Percentiles rank a stretch among this genome's conserved stretches.
phyloP scores from a whole-genome alignment of 2,329 filamentous ascomycete species.

The Sarocladiaceae sp. region DNA sequence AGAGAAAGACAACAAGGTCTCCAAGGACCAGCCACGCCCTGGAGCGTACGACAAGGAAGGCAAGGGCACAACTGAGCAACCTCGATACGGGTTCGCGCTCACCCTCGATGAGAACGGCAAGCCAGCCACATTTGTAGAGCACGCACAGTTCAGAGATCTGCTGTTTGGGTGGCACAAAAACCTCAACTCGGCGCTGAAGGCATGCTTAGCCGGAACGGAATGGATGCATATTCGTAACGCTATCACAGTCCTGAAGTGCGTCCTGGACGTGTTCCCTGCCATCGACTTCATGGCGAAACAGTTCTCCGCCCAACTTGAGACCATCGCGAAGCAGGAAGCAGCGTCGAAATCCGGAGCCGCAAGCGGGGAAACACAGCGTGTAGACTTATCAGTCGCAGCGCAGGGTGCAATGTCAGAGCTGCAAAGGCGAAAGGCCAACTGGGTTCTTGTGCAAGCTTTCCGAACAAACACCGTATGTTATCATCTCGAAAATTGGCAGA shows the following conservation, averaged over 20 bases:
- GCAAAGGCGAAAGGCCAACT: conserved; percentile 58
- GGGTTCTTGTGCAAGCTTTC: conserved; percentile 72
- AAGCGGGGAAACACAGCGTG: conserved; percentile 52
- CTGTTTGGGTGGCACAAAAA: conserved; percentile 88
- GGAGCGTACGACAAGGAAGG: conserved; percentile 83
- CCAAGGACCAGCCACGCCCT: conserved; percentile 46
- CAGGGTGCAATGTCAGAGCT: conserved; percentile 66
- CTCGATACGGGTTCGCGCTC: conserved; percentile 71
- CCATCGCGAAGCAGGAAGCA: conserved; percentile 57
- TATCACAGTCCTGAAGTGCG: conserved; percentile 77
- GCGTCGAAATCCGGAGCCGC: conserved; percentile 40
- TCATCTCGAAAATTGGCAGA: neutral
- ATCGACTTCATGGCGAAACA: conserved; percentile 80
- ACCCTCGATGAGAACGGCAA: conserved; percentile 61
- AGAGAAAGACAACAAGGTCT: conserved; percentile 22
- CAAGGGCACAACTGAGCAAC: conserved; percentile 37
- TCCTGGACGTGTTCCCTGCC: conserved; percentile 78
- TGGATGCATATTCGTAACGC: conserved; percentile 98
- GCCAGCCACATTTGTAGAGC: conserved; percentile 67
- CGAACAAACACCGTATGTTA: conserved; percentile 52
- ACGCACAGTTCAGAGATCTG: conserved; percentile 78
- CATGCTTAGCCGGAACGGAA: conserved; percentile 74
- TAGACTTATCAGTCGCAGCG: conserved; percentile 70
- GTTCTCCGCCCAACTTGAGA: conserved; percentile 57
- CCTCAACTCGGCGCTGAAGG: conserved; percentile 71